Conservation (phyloP, 2,329 filamentous ascomycete genomes). For the Myotisia sp. region DNA sequence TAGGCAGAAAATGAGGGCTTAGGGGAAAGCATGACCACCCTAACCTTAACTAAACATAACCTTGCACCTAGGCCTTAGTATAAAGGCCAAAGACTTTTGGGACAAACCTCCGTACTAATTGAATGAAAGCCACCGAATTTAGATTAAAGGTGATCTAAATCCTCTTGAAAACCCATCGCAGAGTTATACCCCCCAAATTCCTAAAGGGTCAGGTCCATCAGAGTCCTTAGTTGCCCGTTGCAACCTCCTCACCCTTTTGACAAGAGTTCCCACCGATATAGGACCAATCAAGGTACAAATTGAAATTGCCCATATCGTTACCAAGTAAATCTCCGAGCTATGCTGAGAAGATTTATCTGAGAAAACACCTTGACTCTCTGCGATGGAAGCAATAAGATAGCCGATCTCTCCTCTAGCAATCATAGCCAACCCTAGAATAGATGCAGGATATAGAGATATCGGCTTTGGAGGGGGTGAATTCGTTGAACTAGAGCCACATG, state of each 20-base stretch:
- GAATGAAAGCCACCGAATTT: no score
- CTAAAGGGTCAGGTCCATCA: not conserved
- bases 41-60: no score
- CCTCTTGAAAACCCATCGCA: no score
- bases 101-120: no score
- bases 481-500: slow-evolving; percentile 10
- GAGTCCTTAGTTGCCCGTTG: not conserved
- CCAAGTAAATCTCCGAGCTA: not conserved
- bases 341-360: no score
- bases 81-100: no score
- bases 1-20: no score
- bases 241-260: not conserved
- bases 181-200: slow-evolving; percentile 16
- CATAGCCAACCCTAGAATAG: slow-evolving; percentile 56
- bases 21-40: no score
- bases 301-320: slow-evolving; percentile 2
- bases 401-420: slow-evolving; percentile 67
- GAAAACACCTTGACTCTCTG: slow-evolving; percentile 30
- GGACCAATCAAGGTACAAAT: slow-evolving; percentile 6
- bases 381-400: slow-evolving; percentile 58
- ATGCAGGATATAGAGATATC: slow-evolving; percentile 51
- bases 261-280: not conserved
- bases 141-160: no score
- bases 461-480: slow-evolving; percentile 31
- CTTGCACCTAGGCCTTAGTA: no score